These are phyloP conservation scores for Daldinia decipiens DNA, from an alignment of 495 filamentous ascomycete species.

Conservation along the genomic window DNA sequence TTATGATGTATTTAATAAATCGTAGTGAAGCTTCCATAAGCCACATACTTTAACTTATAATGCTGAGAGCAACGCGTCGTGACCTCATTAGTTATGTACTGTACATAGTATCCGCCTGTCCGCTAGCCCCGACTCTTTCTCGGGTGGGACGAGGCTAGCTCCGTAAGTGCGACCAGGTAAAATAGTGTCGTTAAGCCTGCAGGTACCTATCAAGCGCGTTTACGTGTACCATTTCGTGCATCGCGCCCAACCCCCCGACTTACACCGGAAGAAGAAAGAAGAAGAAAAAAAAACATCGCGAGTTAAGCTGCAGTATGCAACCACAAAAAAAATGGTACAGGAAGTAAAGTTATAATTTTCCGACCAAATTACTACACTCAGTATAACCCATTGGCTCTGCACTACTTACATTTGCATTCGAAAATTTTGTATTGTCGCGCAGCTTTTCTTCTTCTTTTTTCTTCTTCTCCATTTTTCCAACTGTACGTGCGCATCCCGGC, in stretches of 20 bases:
- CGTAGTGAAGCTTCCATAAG: neutral
- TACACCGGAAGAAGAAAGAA: slow-evolving; percentile 9
- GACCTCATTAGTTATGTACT: slow-evolving; percentile 7
- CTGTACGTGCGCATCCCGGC: slow-evolving; percentile 23
- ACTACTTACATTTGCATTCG: slow-evolving; percentile 32
- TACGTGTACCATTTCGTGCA: slow-evolving; percentile 36
- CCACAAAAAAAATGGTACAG: neutral
- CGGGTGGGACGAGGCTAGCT: slow-evolving; percentile 24
- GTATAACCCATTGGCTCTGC: slow-evolving; percentile 40
- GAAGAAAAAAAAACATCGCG: slow-evolving; percentile 31
- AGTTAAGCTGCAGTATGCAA: slow-evolving; percentile 14
- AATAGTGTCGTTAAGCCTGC: slow-evolving; percentile 15
- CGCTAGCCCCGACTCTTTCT: neutral
- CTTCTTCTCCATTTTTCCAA: slow-evolving; percentile 13
- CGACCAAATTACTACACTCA: slow-evolving; percentile 19
- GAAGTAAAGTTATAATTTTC: slow-evolving; percentile 27
- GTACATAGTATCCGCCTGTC: no score
- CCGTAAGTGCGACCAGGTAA: slow-evolving; percentile 12
- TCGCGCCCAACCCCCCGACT: slow-evolving; percentile 36
- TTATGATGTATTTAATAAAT: neutral
- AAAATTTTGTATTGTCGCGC: slow-evolving; percentile 14
- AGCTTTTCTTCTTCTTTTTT: slow-evolving; percentile 14
- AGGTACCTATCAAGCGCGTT: slow-evolving; percentile 34
- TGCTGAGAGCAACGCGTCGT: neutral
- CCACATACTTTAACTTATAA: neutral